phyloP scores from a whole-genome alignment of 306 rosid genomes.

The Sophora flavescens region DNA sequence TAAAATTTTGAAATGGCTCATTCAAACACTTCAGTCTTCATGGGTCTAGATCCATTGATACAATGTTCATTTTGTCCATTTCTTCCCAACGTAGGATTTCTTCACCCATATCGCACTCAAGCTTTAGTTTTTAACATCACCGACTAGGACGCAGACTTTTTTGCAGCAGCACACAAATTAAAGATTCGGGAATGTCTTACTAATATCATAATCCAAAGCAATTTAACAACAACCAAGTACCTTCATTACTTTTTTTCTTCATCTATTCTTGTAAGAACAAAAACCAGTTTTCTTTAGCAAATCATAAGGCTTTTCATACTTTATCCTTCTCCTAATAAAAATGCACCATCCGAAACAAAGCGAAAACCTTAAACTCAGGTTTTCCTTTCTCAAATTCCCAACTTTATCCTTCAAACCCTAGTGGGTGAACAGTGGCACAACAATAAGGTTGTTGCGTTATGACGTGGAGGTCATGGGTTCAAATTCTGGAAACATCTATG shows the following conservation, averaged over 20 bases:
- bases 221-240: not conserved
- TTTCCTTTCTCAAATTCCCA: not conserved
- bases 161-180: not conserved
- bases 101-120: not conserved
- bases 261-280: not conserved
- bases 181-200: not conserved
- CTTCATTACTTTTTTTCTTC: not conserved
- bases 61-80: not conserved
- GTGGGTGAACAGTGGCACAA: too few relatives aligned
- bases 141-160: not conserved
- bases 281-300: slow-evolving; percentile 4
- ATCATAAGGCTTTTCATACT: not conserved
- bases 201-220: not conserved
- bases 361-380: not conserved
- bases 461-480: too few relatives aligned
- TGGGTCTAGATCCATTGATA: not conserved
- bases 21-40: not conserved
- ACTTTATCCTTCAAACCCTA: not conserved
- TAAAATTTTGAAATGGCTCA: not conserved
- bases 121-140: not conserved
- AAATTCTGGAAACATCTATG: too few relatives aligned
- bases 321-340: not conserved
- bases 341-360: not conserved
- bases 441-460: too few relatives aligned
- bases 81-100: not conserved